These are phyloP conservation scores for Aspergillus pseudoviridinutans DNA, from an alignment of 2,329 filamentous ascomycete genomes.

Conservation along the genomic window DNA sequence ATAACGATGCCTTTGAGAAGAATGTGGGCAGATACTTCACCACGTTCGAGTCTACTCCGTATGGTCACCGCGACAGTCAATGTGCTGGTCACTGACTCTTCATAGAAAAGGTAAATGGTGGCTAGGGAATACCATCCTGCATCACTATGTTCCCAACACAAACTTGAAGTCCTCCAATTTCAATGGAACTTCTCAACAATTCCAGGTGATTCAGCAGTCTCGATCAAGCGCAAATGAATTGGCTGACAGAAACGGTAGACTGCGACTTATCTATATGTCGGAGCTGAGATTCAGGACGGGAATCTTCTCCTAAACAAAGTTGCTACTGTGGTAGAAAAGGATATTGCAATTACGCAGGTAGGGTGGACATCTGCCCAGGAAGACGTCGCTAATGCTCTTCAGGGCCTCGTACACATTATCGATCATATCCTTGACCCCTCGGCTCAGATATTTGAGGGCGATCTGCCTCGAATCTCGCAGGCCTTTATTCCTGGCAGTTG, in stretches of 20 bases:
- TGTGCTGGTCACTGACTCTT: neutral
- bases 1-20: conserved; percentile 24
- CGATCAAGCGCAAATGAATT: neutral
- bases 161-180: neutral
- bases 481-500: conserved; percentile 3
- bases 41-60: conserved; percentile 1
- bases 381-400: neutral
- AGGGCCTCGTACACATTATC: conserved; percentile 2
- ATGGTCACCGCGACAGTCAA: too few relatives aligned
- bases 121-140: conserved; percentile 1
- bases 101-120: conserved; percentile 5
- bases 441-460: neutral
- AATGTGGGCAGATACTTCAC: conserved; percentile 24
- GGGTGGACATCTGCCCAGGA: neutral
- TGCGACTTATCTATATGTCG: conserved; percentile 1
- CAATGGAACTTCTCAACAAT: neutral
- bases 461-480: conserved; percentile 2
- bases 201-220: neutral
- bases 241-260: neutral
- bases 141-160: conserved; percentile 5
- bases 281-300: neutral
- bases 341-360: neutral
- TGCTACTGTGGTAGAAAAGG: neutral
- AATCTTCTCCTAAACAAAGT: conserved; percentile 2
- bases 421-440: conserved; percentile 2